Evolutionary conservation across 352 stramenopile genomes (phyloP).

Genomic region (Phytopythium boreale): DNA sequence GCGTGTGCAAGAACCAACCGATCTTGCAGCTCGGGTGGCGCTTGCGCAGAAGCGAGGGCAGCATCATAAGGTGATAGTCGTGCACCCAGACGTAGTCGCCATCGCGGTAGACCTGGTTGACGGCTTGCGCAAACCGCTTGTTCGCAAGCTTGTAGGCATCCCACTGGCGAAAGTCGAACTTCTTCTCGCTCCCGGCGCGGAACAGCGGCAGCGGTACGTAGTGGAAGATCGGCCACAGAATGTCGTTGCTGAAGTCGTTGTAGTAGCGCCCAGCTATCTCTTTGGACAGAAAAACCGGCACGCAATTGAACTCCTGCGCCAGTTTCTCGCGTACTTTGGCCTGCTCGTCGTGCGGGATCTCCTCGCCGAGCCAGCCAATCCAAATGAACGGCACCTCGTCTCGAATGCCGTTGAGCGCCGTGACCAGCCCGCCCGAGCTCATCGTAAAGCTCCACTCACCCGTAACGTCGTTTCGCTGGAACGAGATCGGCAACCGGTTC

Average conservation of each 20-base stretch:
- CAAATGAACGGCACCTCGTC: constrained; percentile 90
- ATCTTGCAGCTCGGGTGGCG: constrained; percentile 74
- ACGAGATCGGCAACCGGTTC: constrained; percentile 90
- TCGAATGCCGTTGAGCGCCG: constrained; percentile 83
- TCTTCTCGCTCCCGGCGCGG: constrained; percentile 86
- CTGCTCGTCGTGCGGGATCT: constrained; percentile 84
- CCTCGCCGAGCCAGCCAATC: constrained; percentile 89
- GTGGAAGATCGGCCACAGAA: constrained; percentile 91
- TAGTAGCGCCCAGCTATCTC: constrained; percentile 90
- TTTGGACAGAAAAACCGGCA: constrained; percentile 88
- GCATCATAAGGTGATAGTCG: constrained; percentile 89
- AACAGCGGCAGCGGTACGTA: constrained; percentile 89
- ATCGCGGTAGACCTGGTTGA: constrained; percentile 75
- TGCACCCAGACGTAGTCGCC: constrained; percentile 89
- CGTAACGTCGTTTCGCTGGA: constrained; percentile 79
- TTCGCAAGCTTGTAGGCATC: constrained; percentile 87
- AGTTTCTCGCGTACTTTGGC: constrained; percentile 79
- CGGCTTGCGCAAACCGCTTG: constrained; percentile 75
- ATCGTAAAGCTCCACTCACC: constrained; percentile 87
- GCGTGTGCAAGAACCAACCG: constrained; percentile 88
- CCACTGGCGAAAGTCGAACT: constrained; percentile 89
- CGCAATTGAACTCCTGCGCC: constrained; percentile 84
- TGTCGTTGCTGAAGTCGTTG: constrained; percentile 92
- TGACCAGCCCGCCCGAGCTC: constrained; percentile 87
- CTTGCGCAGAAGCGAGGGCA: constrained; percentile 74